Percentiles rank a stretch among this genome's conserved stretches.
Conservation (phyloP, 305 asterid genomes). For the Salvia sclarea region DNA sequence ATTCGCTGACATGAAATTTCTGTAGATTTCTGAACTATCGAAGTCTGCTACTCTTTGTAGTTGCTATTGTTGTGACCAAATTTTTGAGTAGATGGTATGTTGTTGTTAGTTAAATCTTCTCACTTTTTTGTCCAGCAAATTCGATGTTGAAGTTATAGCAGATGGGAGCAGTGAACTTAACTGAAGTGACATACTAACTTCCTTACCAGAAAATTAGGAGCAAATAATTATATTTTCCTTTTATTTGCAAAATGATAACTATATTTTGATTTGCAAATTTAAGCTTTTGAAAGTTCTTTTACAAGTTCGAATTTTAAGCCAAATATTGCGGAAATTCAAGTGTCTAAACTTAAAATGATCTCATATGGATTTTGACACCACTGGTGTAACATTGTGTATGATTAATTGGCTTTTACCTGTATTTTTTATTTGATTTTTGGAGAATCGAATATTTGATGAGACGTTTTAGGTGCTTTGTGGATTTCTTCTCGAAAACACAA, state of each 20-base stretch:
- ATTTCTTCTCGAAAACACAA: too few relatives aligned
- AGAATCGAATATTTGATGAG: too few relatives aligned
- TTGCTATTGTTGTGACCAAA: slow-evolving; percentile 5
- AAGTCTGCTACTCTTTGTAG: background rate
- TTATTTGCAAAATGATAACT: background rate
- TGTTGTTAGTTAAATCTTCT: slow-evolving; percentile 1
- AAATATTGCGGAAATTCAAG: too few relatives aligned
- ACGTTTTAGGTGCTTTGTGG: too few relatives aligned
- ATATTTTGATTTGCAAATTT: background rate
- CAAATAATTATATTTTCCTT: background rate
- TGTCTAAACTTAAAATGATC: too few relatives aligned
- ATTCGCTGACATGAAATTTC: slow-evolving; percentile 35
- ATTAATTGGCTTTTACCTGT: too few relatives aligned
- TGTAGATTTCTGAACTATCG: slow-evolving; percentile 8
- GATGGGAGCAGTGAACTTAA: background rate
- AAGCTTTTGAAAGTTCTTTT: background rate
- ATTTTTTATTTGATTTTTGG: too few relatives aligned
- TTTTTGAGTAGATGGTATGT: background rate
- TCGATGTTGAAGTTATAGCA: slow-evolving; percentile 18
- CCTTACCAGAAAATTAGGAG: slow-evolving; percentile 21
- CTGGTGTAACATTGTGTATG: too few relatives aligned
- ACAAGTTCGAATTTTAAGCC: background rate
- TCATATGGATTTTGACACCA: too few relatives aligned
- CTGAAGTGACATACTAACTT: slow-evolving; percentile 22
- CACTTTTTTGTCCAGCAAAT: background rate